Evolutionary conservation across 345 rosid genomes (phyloP), one percentile per base, ranked within the genome.

Genomic region (Pelargonium nanum): DNA sequence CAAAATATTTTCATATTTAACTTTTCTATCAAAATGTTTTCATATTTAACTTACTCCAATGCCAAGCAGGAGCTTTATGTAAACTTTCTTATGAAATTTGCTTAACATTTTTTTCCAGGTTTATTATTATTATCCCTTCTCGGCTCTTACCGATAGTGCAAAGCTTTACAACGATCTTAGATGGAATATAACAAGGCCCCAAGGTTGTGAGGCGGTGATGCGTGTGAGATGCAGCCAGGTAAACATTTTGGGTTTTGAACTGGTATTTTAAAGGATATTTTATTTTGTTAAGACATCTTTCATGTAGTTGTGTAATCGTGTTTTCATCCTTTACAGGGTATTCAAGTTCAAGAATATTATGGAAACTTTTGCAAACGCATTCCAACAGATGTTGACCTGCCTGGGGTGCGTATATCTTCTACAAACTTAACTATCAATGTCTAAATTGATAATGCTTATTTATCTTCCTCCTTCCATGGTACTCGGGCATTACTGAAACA

Each of bases 171-270:
- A 87, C 68, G 99, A 93, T 81, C 94, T 87, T 55, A 87, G 94
- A 79, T 93, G 99, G 99, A 93, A 93, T 78, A 77, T 93, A 68
- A 83, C 90, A 28, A 84, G 97, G 80, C 97, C 99, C 60, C 99
- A 93, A 80, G 96, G 99, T 63, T 89, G 81, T 77, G 99, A 93
- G 84, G 92, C 97, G 53, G 97, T 93, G 59, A 86, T 93, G 97
- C 86, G 97, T 62, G 96, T 90, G 71, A 78, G 96, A 76, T 94
- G 89, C 80, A 88, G 95, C 75, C 92, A 87, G 93, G 96, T 94
- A 80, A 26, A 50, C 28, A 19, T 1, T 8, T 23, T 19, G 26
- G 48, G 55, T 26, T 53, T n/a, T n/a, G n/a, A n/a, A n/a, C n/a
- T n/a, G n/a, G n/a, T n/a, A n/a, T n/a, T n/a, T n/a, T n/a, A n/a